Percentiles rank a stretch among this genome's conserved stretches.
phyloP scores from a whole-genome alignment of 2,329 filamentous ascomycete species.

The Talaromyces pinophilus region DNA sequence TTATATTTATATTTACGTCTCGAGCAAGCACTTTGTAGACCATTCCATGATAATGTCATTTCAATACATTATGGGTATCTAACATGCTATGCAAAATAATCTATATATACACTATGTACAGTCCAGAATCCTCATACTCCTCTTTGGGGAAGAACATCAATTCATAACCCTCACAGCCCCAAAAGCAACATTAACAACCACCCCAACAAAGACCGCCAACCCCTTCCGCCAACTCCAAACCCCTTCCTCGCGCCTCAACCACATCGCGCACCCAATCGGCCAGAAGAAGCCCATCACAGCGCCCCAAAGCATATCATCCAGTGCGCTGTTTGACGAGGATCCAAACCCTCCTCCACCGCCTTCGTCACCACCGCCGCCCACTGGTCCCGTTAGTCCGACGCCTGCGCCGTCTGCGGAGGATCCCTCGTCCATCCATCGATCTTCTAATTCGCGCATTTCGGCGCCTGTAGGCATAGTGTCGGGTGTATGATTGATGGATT shows the following conservation, averaged over 20 bases:
- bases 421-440: slow-evolving; percentile 80
- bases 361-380: slow-evolving; percentile 41
- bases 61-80: slow-evolving; percentile 24
- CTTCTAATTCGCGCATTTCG: slow-evolving; percentile 75
- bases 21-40: slow-evolving; percentile 25
- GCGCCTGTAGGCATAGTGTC: slow-evolving; percentile 84
- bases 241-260: slow-evolving; percentile 82
- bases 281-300: slow-evolving; percentile 94
- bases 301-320: slow-evolving; percentile 86
- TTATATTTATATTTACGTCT: slow-evolving; percentile 17
- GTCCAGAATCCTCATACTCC: not conserved
- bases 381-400: slow-evolving; percentile 32
- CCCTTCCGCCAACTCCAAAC: slow-evolving; percentile 83
- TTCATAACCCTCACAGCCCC: slow-evolving; percentile 65
- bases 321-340: slow-evolving; percentile 52
- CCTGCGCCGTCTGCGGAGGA: slow-evolving; percentile 49
- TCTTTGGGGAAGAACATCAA: slow-evolving; percentile 28
- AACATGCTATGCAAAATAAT: slow-evolving; percentile 14
- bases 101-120: slow-evolving; percentile 14
- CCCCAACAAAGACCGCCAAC: slow-evolving; percentile 81
- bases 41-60: slow-evolving; percentile 16
- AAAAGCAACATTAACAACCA: slow-evolving; percentile 75
- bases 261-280: slow-evolving; percentile 81
- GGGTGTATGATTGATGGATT: slow-evolving; percentile 77
- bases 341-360: slow-evolving; percentile 47